These are phyloP conservation scores for Cordyceps fumosorosea DNA, from an alignment of 2,329 filamentous ascomycete genomes.

Conservation along the genomic window DNA sequence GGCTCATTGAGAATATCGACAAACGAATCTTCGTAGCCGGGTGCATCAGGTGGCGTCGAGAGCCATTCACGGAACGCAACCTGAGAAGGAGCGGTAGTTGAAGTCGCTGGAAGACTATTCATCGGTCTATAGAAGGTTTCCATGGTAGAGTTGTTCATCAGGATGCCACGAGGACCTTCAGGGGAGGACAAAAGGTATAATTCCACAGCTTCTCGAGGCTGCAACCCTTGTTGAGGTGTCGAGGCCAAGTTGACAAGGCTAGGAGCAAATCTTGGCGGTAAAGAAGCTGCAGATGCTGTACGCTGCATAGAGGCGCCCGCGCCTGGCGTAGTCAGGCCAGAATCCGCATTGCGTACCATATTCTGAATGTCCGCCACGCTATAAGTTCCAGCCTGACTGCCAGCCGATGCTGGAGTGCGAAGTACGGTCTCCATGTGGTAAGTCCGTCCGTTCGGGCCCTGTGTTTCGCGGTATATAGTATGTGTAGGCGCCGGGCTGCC, in stretches of 20 bases:
- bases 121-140: conserved; percentile 46
- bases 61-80: conserved; percentile 5
- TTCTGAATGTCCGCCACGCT: conserved; percentile 39
- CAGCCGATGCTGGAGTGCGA: conserved; percentile 17
- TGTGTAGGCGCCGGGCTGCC: conserved; percentile 27
- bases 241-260: conserved; percentile 22
- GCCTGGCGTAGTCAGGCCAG: conserved; percentile 37
- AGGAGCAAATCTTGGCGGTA: conserved; percentile 30
- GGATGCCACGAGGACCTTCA: conserved; percentile 49
- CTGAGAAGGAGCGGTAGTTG: background rate
- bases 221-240: conserved; percentile 14
- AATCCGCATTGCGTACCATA: conserved; percentile 40
- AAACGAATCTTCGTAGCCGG: background rate
- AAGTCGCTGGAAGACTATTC: background rate
- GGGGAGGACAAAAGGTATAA: conserved; percentile 58
- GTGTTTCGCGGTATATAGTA: conserved; percentile 27
- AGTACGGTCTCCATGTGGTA: conserved; percentile 31
- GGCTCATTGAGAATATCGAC: background rate
- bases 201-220: conserved; percentile 33
- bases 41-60: background rate
- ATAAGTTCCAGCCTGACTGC: conserved; percentile 23
- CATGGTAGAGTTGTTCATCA: conserved; percentile 43
- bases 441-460: conserved; percentile 27
- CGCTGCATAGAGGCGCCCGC: conserved; percentile 47
- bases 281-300: conserved; percentile 41